Percentiles rank a stretch among this genome's conserved stretches.
Conservation (phyloP, 2,329 filamentous ascomycete species). For the Fusarium siculi region DNA sequence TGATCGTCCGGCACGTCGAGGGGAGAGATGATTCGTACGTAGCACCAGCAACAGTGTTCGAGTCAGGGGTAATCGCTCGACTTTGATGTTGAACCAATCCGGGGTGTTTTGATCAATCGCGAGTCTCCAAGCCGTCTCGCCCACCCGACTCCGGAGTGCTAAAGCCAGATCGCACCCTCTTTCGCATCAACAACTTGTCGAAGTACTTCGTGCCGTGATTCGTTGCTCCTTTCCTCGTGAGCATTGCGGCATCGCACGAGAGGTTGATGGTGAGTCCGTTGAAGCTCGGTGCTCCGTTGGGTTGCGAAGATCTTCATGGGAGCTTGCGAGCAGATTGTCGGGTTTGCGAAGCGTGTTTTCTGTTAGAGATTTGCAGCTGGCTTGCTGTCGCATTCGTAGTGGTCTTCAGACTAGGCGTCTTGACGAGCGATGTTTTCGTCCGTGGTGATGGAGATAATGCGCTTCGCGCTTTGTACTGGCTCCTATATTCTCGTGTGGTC, state of each 20-base stretch:
- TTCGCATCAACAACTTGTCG: accelerated
- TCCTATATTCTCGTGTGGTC: background rate
- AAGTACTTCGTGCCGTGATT: background rate
- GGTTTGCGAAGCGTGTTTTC: accelerated
- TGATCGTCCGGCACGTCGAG: background rate
- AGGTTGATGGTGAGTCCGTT: accelerated
- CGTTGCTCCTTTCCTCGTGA: accelerated
- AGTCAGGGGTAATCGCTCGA: background rate
- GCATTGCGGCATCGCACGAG: background rate
- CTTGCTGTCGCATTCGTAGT: background rate
- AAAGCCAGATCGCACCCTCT: accelerated
- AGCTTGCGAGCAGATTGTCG: background rate
- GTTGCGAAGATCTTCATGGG: accelerated
- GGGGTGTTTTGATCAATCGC: accelerated
- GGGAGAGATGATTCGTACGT: no score
- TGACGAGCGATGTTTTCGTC: background rate
- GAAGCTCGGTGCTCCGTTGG: accelerated
- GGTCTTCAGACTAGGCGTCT: background rate
- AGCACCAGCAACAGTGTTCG: background rate
- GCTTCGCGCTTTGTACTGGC: accelerated
- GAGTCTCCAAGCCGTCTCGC: background rate
- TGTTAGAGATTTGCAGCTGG: accelerated
- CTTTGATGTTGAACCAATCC: background rate
- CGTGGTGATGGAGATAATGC: accelerated
- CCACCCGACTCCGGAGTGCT: accelerated